phyloP scores from a whole-genome alignment of 805 yeast species.

The Hanseniaspora occidentalis region DNA sequence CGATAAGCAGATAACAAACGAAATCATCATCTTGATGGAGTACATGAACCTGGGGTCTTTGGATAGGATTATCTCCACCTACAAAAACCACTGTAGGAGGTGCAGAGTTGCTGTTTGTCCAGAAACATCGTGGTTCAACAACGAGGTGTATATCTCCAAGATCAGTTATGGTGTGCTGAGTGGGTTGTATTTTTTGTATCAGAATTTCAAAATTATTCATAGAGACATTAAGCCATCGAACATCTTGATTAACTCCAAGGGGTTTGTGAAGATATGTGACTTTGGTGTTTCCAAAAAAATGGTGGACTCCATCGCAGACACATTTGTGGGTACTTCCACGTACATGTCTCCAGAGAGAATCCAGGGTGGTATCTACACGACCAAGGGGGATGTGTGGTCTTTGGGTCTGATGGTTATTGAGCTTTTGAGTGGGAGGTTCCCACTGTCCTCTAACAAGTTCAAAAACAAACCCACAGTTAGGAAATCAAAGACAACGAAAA shows the following conservation, averaged over 20 bases:
- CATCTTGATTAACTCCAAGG: conserved; percentile 74
- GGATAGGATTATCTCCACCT: conserved; percentile 55
- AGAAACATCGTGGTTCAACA: conserved; percentile 25
- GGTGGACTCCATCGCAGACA: conserved; percentile 89
- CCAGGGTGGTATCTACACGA: conserved; percentile 85
- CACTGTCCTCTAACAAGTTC: conserved; percentile 29
- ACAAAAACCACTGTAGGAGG: conserved; percentile 37
- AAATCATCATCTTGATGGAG: conserved; percentile 88
- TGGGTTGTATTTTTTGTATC: conserved; percentile 73
- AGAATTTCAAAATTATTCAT: conserved; percentile 79
- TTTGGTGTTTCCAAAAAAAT: conserved; percentile 93
- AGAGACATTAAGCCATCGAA: conserved; percentile 95
- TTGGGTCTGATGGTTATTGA: conserved; percentile 84
- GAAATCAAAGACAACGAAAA: not conserved
- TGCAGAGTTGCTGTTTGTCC: conserved; percentile 7
- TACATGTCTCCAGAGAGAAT: conserved; percentile 98
- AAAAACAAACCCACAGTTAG: not conserved
- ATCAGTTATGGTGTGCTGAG: conserved; percentile 64
- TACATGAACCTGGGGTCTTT: conserved; percentile 91
- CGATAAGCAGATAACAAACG: conserved; percentile 27
- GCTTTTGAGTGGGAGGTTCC: conserved; percentile 72
- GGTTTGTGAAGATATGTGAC: conserved; percentile 86
- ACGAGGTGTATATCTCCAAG: conserved; percentile 57
- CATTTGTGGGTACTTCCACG: conserved; percentile 95
- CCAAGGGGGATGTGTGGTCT: conserved; percentile 98